Base-by-base conservation (phyloP, 805 yeast species). In the Ascoidea tarda region DNA sequence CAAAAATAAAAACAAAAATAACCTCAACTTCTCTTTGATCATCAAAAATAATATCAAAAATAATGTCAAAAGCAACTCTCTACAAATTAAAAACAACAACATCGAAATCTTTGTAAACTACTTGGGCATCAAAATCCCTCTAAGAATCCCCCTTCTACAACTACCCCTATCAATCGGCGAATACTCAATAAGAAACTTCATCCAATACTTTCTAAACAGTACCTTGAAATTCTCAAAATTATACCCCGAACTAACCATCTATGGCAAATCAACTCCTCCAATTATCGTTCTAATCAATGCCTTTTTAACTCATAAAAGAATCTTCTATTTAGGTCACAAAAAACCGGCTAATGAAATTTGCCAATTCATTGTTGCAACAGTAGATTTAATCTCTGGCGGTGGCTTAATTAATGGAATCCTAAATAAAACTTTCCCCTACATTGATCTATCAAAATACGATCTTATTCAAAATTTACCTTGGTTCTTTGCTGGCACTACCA, bases 401-500 rank as follows among this genome's bases (percentile, higher is more conserved):
- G 56, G 57, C 16, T 69, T 78, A 6, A 59, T 78, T 50, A 66
- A 75, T 21, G 79, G 81, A 2, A 59, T 76, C 12, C 66, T 69
- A 50, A 69, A 73, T 53, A 71, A 74, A 51, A 67, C 78, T 31
- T 79, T 77, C 59, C 84, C 84, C 1, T 74, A 78, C 50, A 69
- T 78, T 4, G 82, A 79, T 57, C 73, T 78, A 16, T 73, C 78
- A 31, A 76, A 77, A 54, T 73, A 75, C 31, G 81, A 76, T 54
- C 67, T 75, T 8, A 64, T 79, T 54, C 69, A 71, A 50, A 64
- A 68, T 50, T 72, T 78, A 50, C 72, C 69, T 10, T 76, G 79
- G 14, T 78, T 64, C 59, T 64, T 78, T 55, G 84, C 82, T 1
- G 84, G 84, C 14, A 79, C 80, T 42, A 77, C 78, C 54, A 78